Base-by-base conservation (phyloP, 331 rosid species). In the Arachis monticola region DNA sequence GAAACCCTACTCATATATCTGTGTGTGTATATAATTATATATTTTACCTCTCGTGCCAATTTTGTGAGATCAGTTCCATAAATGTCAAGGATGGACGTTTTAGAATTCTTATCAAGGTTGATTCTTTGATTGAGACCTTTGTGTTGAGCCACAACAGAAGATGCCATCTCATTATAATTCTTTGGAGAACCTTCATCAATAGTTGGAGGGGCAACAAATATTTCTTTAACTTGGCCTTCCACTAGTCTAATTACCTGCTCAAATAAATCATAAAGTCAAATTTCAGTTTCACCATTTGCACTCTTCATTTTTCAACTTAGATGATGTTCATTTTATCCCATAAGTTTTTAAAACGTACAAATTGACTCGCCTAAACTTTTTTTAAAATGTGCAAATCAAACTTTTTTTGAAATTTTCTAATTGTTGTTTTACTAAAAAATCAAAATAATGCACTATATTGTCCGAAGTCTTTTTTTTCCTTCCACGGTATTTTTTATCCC, bases 41-140 rank as follows among this genome's bases (percentile, higher is more conserved):
- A 17, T 17, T 17, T 17, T 72, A 57, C 82, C 77, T 78, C 78
- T 13, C 57, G 67, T 32, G 82, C 77, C 10, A 71, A 17, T 46
- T 70, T 78, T 35, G 77, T 70, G 8, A 78, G 67, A 71, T 72
- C 44, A 62, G 62, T 78, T 46, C 78, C 78, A 38, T 55, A 72
- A 31, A 5, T 32, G 60, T 78, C 68, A 55, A 72, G 68, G 9
- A 31, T 13, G 3, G 82, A 48, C 4, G 69, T 63, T 71, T 35
- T 77, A 22, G 8, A 14, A 45, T 63, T 72, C 47, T 64, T 64
- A 1, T 56, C 68, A 32, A 12, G 68, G 31, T 51, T 52, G 31
- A 51, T 52, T 13, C 17, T 42, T n/a, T 56, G 56, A 42, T 6
- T 47, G 22, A 22, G 6, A 10, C 48, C 30, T 13, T 60, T 51